Conservation (phyloP, 805 yeast species). For the Blastobotrys terrestris region DNA sequence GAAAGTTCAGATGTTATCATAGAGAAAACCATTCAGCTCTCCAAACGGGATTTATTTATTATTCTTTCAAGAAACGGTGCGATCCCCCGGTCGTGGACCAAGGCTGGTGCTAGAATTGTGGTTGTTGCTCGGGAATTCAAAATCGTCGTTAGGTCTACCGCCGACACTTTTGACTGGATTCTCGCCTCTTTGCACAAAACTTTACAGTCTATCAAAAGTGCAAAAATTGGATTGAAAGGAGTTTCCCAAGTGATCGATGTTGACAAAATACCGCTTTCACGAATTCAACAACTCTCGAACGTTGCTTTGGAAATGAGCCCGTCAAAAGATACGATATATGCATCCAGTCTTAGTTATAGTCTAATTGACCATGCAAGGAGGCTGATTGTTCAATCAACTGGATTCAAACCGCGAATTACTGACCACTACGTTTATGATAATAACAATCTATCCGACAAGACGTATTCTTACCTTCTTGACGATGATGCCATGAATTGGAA, state of each 20-base stretch:
- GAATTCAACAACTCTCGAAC: constrained; percentile 27
- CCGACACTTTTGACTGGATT: constrained; percentile 39
- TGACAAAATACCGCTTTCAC: constrained; percentile 16
- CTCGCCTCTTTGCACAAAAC: constrained; percentile 35
- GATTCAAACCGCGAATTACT: constrained; percentile 7
- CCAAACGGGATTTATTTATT: constrained; percentile 37
- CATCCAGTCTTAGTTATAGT: constrained; percentile 12
- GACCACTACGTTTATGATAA: not conserved
- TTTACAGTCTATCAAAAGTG: constrained; percentile 28
- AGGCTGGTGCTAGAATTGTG: constrained; percentile 37
- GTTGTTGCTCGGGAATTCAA: constrained; percentile 31
- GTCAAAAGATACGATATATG: not conserved
- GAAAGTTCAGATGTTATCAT: constrained; percentile 32
- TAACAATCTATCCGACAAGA: not conserved
- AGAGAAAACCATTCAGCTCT: constrained; percentile 31
- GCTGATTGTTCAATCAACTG: constrained; percentile 16
- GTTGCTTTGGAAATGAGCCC: constrained; percentile 20
- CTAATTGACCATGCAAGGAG: constrained; percentile 20
- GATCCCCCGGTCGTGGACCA: constrained; percentile 36
- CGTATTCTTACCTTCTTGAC: constrained; percentile 14
- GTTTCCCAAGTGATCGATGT: constrained; percentile 2
- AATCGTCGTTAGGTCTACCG: constrained; percentile 38
- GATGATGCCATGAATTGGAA: constrained; percentile 26
- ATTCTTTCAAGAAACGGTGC: constrained; percentile 36
- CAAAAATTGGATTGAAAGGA: constrained; percentile 30